Evolutionary conservation across 805 yeast genomes (phyloP).

Genomic region (Candida alai): DNA sequence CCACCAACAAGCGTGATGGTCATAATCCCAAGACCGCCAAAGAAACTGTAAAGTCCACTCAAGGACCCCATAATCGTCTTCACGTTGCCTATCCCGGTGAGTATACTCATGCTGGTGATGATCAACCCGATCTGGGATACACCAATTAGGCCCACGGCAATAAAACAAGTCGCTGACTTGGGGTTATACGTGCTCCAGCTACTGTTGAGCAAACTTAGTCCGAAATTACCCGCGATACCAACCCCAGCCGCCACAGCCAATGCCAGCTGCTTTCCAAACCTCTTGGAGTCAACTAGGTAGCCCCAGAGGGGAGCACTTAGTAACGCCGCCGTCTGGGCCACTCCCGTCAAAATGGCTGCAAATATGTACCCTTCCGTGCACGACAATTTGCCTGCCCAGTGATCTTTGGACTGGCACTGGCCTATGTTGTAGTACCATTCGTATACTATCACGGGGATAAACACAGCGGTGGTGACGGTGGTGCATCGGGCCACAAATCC

Average conservation of each 20-base stretch:
- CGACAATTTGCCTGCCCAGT: conserved; percentile 22
- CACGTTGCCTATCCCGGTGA: conserved; percentile 22
- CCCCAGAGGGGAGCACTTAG: conserved; percentile 67
- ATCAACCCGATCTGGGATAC: conserved; percentile 59
- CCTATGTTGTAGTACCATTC: conserved; percentile 51
- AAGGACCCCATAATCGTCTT: conserved; percentile 53
- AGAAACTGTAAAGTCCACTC: conserved; percentile 64
- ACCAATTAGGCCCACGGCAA: conserved; percentile 46
- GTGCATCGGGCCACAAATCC: conserved; percentile 62
- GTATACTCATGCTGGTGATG: conserved; percentile 61
- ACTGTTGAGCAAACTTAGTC: conserved; percentile 18
- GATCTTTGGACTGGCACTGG: conserved; percentile 36
- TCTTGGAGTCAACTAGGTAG: conserved; percentile 43
- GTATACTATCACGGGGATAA: conserved; percentile 61
- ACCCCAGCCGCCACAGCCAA: conserved; percentile 29
- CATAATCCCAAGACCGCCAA: conserved; percentile 67
- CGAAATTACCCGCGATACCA: conserved; percentile 43
- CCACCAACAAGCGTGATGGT: conserved; percentile 62
- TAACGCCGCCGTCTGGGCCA: conserved; percentile 55
- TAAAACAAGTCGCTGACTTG: conserved; percentile 31
- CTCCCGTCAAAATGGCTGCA: conserved; percentile 67
- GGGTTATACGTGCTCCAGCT: conserved; percentile 25
- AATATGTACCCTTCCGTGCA: conserved; percentile 63
- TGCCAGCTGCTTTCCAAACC: conserved; percentile 29
- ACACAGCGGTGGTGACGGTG: conserved; percentile 54